Base-by-base conservation (phyloP, 768 basidiomycete genomes). In the Auricularia sp. region DNA sequence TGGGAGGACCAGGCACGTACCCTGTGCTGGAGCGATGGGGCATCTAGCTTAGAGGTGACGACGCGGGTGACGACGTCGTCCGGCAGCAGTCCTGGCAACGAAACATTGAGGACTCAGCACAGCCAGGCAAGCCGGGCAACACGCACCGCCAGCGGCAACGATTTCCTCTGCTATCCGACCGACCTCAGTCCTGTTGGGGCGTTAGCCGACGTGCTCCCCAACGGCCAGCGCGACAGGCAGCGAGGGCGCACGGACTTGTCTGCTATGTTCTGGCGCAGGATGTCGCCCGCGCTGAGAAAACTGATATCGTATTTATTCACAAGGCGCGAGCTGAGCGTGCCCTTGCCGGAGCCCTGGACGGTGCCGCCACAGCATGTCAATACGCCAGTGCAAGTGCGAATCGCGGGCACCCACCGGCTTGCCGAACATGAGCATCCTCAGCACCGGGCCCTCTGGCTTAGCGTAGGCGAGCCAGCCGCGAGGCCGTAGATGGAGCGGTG, bases 11-110 rank as follows among this genome's bases (percentile, higher is more conserved):
- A n/a, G 44, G 58, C 61, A 66, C 77, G 36, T 65, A 88, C 91
- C 80, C 82, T 86, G 74, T 87, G 84, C 59, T 81, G 80, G 61
- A 91, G 76, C 16, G 56, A 23, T 10, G 56, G 56, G 23, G 73
- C 70, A 68, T 88, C 84, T 18, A 95, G 79, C 71, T 87, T 88
- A 74, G 79, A 84, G 43, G 86, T 83, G 51, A 94, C 83, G 35
- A 95, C 81, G 69, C 84, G 83, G 67, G 93, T 77, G 80, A 96
- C 87, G 64, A 93, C 74, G 51, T 90, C 85, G 72, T 94, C 92
- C 0, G 88, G 84, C 5, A 94, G 73, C 14, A 95, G 77, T 8
- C 81, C 68, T 68, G 21, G 39, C 29, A 43, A 39, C 56, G 54
- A 8, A 51, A 56, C 23, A 35, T 36, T 21, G 61, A 61, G 10